These are phyloP conservation scores for Antrodiella citrinella DNA, from an alignment of 768 basidiomycete genomes.

Conservation along the genomic window DNA sequence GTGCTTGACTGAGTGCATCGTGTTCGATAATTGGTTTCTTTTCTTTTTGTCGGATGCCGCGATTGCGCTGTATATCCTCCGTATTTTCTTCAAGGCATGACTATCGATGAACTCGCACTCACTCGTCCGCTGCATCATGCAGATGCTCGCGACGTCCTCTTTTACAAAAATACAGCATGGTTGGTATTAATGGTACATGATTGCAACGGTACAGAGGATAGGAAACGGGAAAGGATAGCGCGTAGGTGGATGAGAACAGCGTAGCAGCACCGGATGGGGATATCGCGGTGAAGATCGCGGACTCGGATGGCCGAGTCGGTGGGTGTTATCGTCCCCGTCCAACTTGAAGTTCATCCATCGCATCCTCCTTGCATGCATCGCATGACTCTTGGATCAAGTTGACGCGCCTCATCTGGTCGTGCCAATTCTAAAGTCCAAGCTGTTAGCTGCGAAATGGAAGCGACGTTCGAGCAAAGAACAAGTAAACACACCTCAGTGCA, in stretches of 20 bases:
- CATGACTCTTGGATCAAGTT: conserved; percentile 63
- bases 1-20: too few relatives aligned
- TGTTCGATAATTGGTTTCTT: too few relatives aligned
- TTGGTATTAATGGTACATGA: not conserved
- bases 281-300: not conserved
- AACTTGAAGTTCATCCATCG: conserved; percentile 11
- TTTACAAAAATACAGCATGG: not conserved
- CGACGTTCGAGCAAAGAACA: too few relatives aligned
- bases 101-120: too few relatives aligned
- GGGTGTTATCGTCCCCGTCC: conserved; percentile 9
- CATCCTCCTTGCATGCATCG: conserved; percentile 38
- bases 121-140: too few relatives aligned
- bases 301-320: not conserved
- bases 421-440: conserved; percentile 13
- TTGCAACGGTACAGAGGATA: not conserved
- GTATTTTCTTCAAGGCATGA: too few relatives aligned
- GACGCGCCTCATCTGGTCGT: conserved; percentile 46
- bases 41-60: too few relatives aligned
- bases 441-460: not conserved
- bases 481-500: conserved; percentile 35
- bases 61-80: too few relatives aligned
- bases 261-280: not conserved
- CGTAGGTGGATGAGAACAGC: not conserved
- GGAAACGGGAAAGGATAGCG: not conserved
- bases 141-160: too few relatives aligned